phyloP scores from a whole-genome alignment of 257 asterid species.

The Solanum pinnatisectum region DNA sequence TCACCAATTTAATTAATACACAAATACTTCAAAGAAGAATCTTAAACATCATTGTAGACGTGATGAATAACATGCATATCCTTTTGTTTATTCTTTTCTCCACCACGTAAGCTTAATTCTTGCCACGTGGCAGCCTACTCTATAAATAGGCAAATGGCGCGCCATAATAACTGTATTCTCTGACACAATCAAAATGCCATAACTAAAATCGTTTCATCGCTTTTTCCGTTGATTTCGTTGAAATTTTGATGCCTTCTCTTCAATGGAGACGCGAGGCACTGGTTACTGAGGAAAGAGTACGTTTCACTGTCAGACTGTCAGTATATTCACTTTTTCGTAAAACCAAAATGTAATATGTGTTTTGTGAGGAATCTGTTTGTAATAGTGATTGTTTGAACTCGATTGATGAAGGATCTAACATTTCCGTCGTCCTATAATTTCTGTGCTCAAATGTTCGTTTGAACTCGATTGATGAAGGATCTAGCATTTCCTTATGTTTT shows the following conservation, averaged over 20 bases:
- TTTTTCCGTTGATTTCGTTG: too few relatives aligned
- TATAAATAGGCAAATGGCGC: background rate
- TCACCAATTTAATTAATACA: too few relatives aligned
- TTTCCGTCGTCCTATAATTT: too few relatives aligned
- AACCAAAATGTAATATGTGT: background rate
- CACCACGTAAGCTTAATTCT: background rate
- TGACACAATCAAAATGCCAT: background rate
- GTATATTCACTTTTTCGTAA: background rate
- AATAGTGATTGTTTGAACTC: background rate
- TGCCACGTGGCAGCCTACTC: background rate
- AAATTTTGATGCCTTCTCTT: background rate
- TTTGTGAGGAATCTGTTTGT: background rate
- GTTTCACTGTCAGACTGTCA: background rate
- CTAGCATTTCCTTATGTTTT: too few relatives aligned
- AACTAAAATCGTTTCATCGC: background rate
- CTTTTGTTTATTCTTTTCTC: background rate
- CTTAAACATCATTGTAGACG: too few relatives aligned
- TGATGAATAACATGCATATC: background rate
- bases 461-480: too few relatives aligned
- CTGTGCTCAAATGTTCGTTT: too few relatives aligned
- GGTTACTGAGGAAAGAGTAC: background rate
- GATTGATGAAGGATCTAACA: background rate
- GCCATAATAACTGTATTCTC: background rate
- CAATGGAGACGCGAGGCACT: background rate
- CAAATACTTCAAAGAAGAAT: too few relatives aligned